Evolutionary conservation across 768 basidiomycete genomes (phyloP).

Genomic region (Russula lepida): DNA sequence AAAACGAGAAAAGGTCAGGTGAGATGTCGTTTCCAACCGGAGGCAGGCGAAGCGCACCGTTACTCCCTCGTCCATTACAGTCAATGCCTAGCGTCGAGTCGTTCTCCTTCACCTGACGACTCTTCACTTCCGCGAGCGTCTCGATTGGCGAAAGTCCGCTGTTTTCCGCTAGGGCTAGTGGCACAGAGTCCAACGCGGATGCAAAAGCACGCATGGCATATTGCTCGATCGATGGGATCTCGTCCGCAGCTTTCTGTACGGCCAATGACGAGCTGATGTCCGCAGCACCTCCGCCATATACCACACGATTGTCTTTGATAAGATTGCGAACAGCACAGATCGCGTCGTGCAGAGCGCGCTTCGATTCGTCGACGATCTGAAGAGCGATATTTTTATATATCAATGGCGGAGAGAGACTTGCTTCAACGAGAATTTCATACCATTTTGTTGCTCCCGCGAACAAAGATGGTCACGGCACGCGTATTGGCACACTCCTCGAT

Average conservation of each 20-base stretch:
- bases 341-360: slow-evolving; percentile 95
- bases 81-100: slow-evolving; percentile 89
- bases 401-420: not conserved
- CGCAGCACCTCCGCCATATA: slow-evolving; percentile 96
- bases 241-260: slow-evolving; percentile 89
- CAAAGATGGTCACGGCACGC: slow-evolving; percentile 93
- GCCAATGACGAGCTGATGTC: slow-evolving; percentile 95
- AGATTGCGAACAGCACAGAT: slow-evolving; percentile 96
- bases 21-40: not conserved
- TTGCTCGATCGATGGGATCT: slow-evolving; percentile 97
- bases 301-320: slow-evolving; percentile 90
- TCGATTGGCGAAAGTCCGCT: slow-evolving; percentile 94
- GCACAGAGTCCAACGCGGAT: slow-evolving; percentile 89
- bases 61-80: slow-evolving; percentile 77
- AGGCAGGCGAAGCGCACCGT: slow-evolving; percentile 46
- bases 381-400: not conserved
- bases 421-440: slow-evolving; percentile 33
- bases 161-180: slow-evolving; percentile 95
- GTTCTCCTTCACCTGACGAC: slow-evolving; percentile 79
- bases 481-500: slow-evolving; percentile 98
- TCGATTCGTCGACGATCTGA: slow-evolving; percentile 98
- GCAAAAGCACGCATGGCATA: slow-evolving; percentile 99
- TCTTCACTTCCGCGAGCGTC: slow-evolving; percentile 93
- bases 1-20: not conserved
- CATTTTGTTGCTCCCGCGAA: slow-evolving; percentile 99